phyloP scores from a whole-genome alignment of 306 rosid genomes.

The Vigna trinervia region DNA sequence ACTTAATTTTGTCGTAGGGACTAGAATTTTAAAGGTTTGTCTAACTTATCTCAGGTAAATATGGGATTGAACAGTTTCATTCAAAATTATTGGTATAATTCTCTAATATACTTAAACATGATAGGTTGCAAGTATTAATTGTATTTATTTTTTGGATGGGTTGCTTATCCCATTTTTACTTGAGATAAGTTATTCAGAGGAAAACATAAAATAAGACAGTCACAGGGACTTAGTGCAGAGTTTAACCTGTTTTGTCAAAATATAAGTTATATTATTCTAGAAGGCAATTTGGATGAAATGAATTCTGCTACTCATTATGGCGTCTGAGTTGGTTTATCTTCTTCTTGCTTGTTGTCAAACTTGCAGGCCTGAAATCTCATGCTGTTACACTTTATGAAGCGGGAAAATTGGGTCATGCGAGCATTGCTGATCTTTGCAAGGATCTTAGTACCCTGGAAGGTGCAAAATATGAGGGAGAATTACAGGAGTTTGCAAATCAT shows the following conservation, averaged over 20 bases:
- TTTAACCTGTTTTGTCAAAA: neutral
- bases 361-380: constrained; percentile 94
- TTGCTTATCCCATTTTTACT: too few relatives aligned
- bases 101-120: too few relatives aligned
- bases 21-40: too few relatives aligned
- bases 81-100: too few relatives aligned
- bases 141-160: too few relatives aligned
- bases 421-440: constrained; percentile 93
- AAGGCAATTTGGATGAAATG: neutral
- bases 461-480: constrained; percentile 89
- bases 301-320: constrained; percentile 3
- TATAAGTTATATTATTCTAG: neutral
- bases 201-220: too few relatives aligned
- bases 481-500: constrained; percentile 97
- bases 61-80: too few relatives aligned
- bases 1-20: too few relatives aligned
- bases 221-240: too few relatives aligned
- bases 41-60: too few relatives aligned
- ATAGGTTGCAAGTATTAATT: too few relatives aligned
- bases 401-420: constrained; percentile 91
- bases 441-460: constrained; percentile 89
- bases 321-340: constrained; percentile 23
- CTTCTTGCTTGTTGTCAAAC: constrained; percentile 37
- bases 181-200: too few relatives aligned
- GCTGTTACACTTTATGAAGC: constrained; percentile 98